Evolutionary conservation across 352 stramenopile genomes (phyloP).

Genomic region (Poterioochromonas sp.): DNA sequence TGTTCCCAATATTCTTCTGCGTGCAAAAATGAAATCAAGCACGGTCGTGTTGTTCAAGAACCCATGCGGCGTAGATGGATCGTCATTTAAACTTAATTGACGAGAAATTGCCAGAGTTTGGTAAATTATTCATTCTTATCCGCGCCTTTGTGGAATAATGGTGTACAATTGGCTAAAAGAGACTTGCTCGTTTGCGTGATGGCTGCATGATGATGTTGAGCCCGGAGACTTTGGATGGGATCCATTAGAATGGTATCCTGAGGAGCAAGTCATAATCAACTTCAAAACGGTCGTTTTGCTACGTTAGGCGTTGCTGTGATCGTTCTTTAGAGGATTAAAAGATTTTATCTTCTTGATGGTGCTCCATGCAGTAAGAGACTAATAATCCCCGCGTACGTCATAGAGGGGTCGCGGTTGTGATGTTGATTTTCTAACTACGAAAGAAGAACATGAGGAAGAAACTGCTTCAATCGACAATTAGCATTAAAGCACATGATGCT

Average conservation of each 20-base stretch:
- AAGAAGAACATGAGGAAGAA: too few relatives aligned
- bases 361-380: too few relatives aligned
- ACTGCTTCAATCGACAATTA: too few relatives aligned
- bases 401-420: too few relatives aligned
- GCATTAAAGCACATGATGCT: too few relatives aligned
- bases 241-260: not conserved
- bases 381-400: too few relatives aligned
- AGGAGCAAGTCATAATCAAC: not conserved
- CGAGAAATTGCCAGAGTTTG: not conserved
- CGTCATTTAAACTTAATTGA: not conserved
- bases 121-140: not conserved
- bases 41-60: not conserved
- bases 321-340: too few relatives aligned
- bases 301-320: slow-evolving; percentile 19
- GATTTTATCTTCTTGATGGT: too few relatives aligned
- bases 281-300: slow-evolving; percentile 7
- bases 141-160: not conserved
- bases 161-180: not conserved
- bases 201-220: not conserved
- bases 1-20: not conserved
- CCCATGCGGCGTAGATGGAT: not conserved
- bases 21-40: not conserved
- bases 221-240: not conserved
- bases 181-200: not conserved
- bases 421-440: too few relatives aligned